phyloP scores from a whole-genome alignment of 192 early-diverging fungal genomes.

The Anaeromyces robustus region DNA sequence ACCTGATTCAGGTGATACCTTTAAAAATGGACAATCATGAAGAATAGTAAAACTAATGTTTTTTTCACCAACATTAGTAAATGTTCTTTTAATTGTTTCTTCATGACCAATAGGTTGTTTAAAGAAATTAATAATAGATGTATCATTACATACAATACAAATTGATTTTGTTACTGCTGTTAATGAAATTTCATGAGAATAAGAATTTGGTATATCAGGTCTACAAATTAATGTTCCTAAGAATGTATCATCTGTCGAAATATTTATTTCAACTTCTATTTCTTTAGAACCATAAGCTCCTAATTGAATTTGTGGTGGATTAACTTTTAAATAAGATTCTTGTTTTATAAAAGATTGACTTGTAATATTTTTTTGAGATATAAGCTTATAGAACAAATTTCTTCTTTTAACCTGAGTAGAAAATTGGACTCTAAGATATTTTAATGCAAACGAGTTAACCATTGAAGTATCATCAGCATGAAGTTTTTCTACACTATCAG shows the following conservation, averaged over 20 bases:
- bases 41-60: conserved; percentile 17
- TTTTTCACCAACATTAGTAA: conserved; percentile 45
- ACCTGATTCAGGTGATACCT: conserved; percentile 16
- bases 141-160: conserved; percentile 40
- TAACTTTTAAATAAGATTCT: conserved; percentile 26
- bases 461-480: not conserved
- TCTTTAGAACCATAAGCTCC: conserved; percentile 33
- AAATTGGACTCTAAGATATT: conserved; percentile 1
- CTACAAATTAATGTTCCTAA: conserved; percentile 33
- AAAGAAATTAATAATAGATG: conserved; percentile 35
- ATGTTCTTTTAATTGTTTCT: conserved; percentile 26
- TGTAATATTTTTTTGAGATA: conserved; percentile 22
- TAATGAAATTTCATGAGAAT: conserved; percentile 34
- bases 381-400: conserved; percentile 42
- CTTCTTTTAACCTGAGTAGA: conserved; percentile 31
- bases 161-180: conserved; percentile 45
- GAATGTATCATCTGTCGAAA: conserved; percentile 42
- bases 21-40: not conserved
- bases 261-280: conserved; percentile 29
- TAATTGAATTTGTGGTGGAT: conserved; percentile 20
- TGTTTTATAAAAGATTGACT: conserved; percentile 21
- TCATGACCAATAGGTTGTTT: conserved; percentile 39
- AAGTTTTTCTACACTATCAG: not conserved
- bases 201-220: conserved; percentile 26
- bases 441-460: not conserved